Conservation (phyloP, 768 basidiomycete genomes). For the Sarcomyxa edulis region DNA sequence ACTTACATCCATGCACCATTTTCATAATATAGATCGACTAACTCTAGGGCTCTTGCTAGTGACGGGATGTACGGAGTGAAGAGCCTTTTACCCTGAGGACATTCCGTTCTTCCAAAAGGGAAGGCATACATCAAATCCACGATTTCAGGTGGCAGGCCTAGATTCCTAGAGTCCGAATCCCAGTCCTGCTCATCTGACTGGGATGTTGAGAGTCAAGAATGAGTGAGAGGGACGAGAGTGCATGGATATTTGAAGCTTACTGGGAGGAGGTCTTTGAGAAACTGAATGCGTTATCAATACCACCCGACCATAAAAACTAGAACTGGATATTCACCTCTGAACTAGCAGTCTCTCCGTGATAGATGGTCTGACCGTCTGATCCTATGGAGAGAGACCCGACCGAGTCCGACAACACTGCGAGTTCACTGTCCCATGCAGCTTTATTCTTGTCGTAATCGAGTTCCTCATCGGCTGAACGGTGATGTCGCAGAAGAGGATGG, state of each 20-base stretch:
- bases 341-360: constrained; percentile 44
- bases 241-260: too few relatives aligned
- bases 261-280: constrained; percentile 33
- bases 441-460: constrained; percentile 1
- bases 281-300: constrained; percentile 16
- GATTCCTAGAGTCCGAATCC: constrained; percentile 14
- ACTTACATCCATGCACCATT: constrained; percentile 45
- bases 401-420: constrained; percentile 29
- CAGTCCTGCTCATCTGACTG: constrained; percentile 10
- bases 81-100: constrained; percentile 26
- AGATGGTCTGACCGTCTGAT: constrained; percentile 40
- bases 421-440: not conserved
- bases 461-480: constrained; percentile 8
- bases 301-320: not conserved
- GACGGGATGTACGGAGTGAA: constrained; percentile 37
- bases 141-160: constrained; percentile 38
- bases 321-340: constrained; percentile 38
- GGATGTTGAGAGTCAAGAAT: not conserved
- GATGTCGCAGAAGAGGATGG: constrained; percentile 13
- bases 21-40: constrained; percentile 37
- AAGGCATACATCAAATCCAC: constrained; percentile 41
- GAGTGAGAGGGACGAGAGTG: not conserved
- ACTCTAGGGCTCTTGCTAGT: constrained; percentile 30
- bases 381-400: constrained; percentile 47
- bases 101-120: constrained; percentile 41